These are phyloP conservation scores for Thecaphora frezii DNA, from an alignment of 1,284 basidiomycete genomes.

Conservation along the genomic window DNA sequence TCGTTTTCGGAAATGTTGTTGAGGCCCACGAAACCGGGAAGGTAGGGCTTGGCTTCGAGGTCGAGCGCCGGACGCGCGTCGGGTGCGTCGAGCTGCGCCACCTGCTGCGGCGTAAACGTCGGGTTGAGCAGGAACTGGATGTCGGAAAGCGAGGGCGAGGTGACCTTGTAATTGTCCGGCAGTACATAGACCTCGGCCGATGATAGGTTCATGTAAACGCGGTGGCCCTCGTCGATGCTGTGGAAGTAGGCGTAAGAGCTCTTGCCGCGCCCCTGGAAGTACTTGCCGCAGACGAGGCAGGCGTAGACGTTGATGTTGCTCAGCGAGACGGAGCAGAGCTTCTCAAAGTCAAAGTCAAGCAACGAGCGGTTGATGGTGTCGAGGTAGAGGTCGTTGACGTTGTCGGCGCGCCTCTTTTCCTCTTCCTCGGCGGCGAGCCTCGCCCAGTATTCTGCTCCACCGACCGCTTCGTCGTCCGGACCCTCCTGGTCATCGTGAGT, in stretches of 20 bases:
- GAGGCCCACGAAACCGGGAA: slow-evolving; percentile 90
- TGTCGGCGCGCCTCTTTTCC: slow-evolving; percentile 41
- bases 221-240: slow-evolving; percentile 95
- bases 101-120: slow-evolving; percentile 66
- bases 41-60: slow-evolving; percentile 75
- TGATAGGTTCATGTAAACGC: slow-evolving; percentile 94
- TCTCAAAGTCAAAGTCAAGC: slow-evolving; percentile 99
- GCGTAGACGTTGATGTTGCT: slow-evolving; percentile 97
- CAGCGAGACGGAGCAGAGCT: slow-evolving; percentile 92
- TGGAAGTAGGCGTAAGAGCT: slow-evolving; percentile 94
- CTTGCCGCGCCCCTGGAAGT: slow-evolving; percentile 93
- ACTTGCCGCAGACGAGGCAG: slow-evolving; percentile 96
- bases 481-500: slow-evolving; percentile 15
- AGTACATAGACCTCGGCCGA: slow-evolving; percentile 94
- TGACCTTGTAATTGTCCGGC: slow-evolving; percentile 94
- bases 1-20: slow-evolving; percentile 98
- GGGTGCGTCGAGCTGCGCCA: slow-evolving; percentile 64
- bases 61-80: slow-evolving; percentile 65
- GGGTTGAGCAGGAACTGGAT: slow-evolving; percentile 88
- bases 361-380: slow-evolving; percentile 69
- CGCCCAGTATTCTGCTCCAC: slow-evolving; percentile 47
- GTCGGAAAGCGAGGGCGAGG: slow-evolving; percentile 91
- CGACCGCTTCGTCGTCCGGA: slow-evolving; percentile 21
- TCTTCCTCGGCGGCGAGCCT: slow-evolving; percentile 49
- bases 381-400: slow-evolving; percentile 84